phyloP scores from a whole-genome alignment of 441 rosid genomes.

The Euphorbia neoarborescens region DNA sequence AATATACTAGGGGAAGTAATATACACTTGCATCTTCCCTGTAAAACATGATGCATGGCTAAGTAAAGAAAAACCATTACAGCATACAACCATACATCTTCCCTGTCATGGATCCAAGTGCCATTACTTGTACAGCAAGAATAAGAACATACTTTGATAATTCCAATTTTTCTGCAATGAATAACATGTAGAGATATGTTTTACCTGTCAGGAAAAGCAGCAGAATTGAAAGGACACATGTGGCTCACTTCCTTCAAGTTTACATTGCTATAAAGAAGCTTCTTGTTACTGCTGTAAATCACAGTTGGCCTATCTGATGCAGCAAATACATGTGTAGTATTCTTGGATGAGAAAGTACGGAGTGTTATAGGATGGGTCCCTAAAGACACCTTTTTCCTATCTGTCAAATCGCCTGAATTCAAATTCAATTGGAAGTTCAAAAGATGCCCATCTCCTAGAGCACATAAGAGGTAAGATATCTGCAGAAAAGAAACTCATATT shows the following conservation, averaged over 20 bases:
- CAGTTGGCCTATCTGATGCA: constrained; percentile 97
- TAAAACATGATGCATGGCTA: not conserved
- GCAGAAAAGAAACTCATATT: constrained; percentile 18
- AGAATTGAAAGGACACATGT: constrained; percentile 96
- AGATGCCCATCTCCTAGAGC: constrained; percentile 99
- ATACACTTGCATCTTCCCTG: not conserved
- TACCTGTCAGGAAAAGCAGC: constrained; percentile 99
- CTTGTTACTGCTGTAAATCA: constrained; percentile 95
- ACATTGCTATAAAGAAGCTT: constrained; percentile 93
- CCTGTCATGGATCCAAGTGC: not conserved
- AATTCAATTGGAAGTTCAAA: constrained; percentile 70
- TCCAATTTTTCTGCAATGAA: not conserved
- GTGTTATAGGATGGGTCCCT: constrained; percentile 94
- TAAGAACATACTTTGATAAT: not conserved
- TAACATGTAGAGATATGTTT: not conserved
- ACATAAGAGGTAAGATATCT: constrained; percentile 86
- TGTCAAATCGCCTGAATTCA: constrained; percentile 63
- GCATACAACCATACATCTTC: not conserved
- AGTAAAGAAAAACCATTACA: not conserved
- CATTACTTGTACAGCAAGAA: not conserved
- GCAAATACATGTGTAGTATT: constrained; percentile 88
- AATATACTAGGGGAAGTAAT: not conserved
- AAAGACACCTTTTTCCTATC: constrained; percentile 92
- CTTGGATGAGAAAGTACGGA: constrained; percentile 93
- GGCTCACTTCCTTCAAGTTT: constrained; percentile 92